Conservation (phyloP, 352 stramenopile species). For the Globisporangium acanthophoron region DNA sequence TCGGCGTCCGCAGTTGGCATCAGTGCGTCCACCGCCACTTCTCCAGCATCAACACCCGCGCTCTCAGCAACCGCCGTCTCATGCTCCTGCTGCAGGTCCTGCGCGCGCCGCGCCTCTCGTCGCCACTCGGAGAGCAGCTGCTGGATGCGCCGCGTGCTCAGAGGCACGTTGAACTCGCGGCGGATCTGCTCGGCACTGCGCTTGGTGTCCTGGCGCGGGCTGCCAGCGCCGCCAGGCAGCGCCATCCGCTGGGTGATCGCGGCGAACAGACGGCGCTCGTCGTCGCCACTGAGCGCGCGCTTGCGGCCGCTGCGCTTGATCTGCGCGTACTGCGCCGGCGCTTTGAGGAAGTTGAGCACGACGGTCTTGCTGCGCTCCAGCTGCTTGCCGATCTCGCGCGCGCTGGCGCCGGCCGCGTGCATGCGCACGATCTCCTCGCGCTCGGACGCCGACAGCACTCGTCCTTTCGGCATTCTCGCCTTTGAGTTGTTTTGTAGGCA, state of each 20-base stretch:
- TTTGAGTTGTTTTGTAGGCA: no score
- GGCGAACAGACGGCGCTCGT: slow-evolving; percentile 34
- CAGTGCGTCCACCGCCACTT: no score
- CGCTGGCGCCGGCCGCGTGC: slow-evolving; percentile 31
- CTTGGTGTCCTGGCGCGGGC: slow-evolving; percentile 12
- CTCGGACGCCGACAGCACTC: slow-evolving; percentile 27
- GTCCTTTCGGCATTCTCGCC: slow-evolving; percentile 36
- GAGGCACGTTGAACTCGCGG: slow-evolving; percentile 37
- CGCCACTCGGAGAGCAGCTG: slow-evolving; percentile 51
- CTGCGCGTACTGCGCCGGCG: slow-evolving; percentile 34
- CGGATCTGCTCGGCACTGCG: slow-evolving; percentile 44
- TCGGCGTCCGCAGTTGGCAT: neutral
- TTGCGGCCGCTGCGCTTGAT: slow-evolving; percentile 51
- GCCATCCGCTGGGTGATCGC: slow-evolving; percentile 20
- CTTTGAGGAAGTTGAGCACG: slow-evolving; percentile 52
- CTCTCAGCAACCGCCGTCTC: neutral
- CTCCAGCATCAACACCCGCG: no score
- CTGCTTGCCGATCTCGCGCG: slow-evolving; percentile 43
- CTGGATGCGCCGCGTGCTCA: slow-evolving; percentile 53
- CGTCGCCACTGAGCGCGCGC: slow-evolving; percentile 32
- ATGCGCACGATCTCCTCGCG: slow-evolving; percentile 40
- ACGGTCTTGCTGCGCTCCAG: slow-evolving; percentile 50
- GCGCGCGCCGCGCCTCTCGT: slow-evolving; percentile 23
- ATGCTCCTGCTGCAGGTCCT: slow-evolving; percentile 16
- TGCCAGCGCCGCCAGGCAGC: neutral